These are phyloP conservation scores for Macaranga tanarius DNA, from an alignment of 441 rosid species.

Conservation along the genomic window DNA sequence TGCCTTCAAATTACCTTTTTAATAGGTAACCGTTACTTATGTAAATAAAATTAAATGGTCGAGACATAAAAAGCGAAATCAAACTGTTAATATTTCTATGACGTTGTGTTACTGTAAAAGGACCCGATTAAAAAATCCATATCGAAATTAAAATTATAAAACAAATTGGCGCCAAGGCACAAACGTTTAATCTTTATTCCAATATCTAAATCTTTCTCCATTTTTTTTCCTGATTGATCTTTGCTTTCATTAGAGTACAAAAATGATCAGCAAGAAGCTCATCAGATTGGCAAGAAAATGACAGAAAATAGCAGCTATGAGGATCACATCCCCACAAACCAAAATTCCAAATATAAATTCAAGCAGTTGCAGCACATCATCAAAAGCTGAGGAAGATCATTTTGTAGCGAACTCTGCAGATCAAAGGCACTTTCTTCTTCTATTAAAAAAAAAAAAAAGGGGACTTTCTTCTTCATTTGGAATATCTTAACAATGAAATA, in stretches of 20 bases:
- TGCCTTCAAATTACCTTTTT: too few species aligned
- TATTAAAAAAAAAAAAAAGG: too few species aligned
- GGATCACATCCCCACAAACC: background rate
- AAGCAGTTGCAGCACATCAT: constrained; percentile 3
- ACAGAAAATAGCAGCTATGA: background rate
- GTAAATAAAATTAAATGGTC: too few species aligned
- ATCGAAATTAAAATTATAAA: too few species aligned
- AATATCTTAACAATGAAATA: background rate
- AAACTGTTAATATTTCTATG: too few species aligned
- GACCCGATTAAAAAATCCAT: too few species aligned
- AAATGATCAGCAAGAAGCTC: background rate
- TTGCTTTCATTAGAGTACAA: background rate
- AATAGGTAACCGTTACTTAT: too few species aligned
- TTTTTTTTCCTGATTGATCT: background rate
- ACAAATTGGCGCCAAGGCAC: too few species aligned
- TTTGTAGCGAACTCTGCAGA: background rate
- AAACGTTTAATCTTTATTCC: background rate
- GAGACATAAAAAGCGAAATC: too few species aligned
- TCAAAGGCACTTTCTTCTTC: background rate
- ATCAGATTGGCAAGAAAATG: background rate
- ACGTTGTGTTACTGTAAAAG: too few species aligned
- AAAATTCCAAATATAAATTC: background rate
- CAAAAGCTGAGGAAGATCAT: too few species aligned
- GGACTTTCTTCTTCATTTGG: too few species aligned
- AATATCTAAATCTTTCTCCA: background rate